A percentile compares a stretch with the other conserved stretches of the same genome.
These are phyloP conservation scores for Coelastrella sp. DNA, from an alignment of 139 green algal species.

Conservation along the genomic window DNA sequence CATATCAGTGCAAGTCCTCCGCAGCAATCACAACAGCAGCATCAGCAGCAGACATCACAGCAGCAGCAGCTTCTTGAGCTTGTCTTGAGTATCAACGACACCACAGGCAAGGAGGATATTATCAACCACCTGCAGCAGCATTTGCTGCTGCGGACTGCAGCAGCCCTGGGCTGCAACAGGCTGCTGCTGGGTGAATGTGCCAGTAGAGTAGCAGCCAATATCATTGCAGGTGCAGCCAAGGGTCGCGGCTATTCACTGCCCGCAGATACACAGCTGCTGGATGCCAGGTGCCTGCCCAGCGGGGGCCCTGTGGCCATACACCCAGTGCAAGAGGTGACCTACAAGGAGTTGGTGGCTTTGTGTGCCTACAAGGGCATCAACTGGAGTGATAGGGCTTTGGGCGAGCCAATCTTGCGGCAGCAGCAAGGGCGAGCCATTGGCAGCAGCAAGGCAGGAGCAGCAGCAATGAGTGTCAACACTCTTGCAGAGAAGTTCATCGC, in stretches of 20 bases:
- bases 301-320: conserved; percentile 16
- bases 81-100: conserved; percentile 62
- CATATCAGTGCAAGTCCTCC: not conserved
- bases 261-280: conserved; percentile 66
- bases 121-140: conserved; percentile 61
- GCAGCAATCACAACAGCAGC: not conserved
- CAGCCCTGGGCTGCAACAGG: conserved; percentile 58
- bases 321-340: conserved; percentile 43
- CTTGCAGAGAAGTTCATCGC: conserved; percentile 68
- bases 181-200: conserved; percentile 68
- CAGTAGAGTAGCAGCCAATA: conserved; percentile 60
- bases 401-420: conserved; percentile 1
- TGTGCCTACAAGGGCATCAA: conserved; percentile 44
- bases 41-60: not conserved
- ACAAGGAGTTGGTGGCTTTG: conserved; percentile 55
- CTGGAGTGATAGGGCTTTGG: conserved; percentile 21
- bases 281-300: conserved; percentile 55
- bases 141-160: conserved; percentile 62
- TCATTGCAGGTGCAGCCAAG: conserved; percentile 75
- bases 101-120: conserved; percentile 78
- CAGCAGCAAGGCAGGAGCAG: not conserved
- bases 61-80: conserved; percentile 15
- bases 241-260: conserved; percentile 78
- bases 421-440: not conserved
- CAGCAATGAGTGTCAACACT: conserved; percentile 56